phyloP scores from a whole-genome alignment of 345 rosid genomes.

The Arabidopsis suecica region DNA sequence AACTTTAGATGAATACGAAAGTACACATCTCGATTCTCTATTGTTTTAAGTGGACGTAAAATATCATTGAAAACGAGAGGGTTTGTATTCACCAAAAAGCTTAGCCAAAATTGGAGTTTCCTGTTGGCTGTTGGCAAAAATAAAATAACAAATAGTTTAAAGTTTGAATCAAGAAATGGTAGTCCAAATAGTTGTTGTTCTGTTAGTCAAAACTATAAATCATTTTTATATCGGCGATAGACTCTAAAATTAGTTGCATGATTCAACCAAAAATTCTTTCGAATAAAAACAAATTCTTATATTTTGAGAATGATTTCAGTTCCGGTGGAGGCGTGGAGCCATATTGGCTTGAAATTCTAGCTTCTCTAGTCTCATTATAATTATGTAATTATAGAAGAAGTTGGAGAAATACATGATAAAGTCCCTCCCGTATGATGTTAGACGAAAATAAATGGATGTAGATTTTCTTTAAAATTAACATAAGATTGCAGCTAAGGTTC shows the following conservation, averaged over 20 bases:
- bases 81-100: not conserved
- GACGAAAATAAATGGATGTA: not conserved
- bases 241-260: not conserved
- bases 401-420: slow-evolving; percentile 3
- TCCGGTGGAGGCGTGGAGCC: not conserved
- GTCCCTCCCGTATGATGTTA: not conserved
- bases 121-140: not conserved
- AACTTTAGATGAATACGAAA: not conserved
- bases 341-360: not conserved
- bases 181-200: not conserved
- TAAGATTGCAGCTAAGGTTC: not conserved
- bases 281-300: not conserved
- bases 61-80: not conserved
- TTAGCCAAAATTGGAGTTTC: not conserved
- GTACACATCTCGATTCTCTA: not conserved
- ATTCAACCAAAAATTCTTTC: not conserved
- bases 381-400: not conserved
- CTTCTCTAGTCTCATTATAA: not conserved
- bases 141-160: not conserved
- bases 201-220: not conserved
- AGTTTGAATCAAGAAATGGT: not conserved
- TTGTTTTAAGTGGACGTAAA: not conserved
- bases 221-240: not conserved
- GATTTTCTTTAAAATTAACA: slow-evolving; percentile 8
- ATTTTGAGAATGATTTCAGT: not conserved